A percentile compares a stretch with the other conserved stretches of the same genome.
These are phyloP conservation scores for Nothophaeocryptopus gaeumannii DNA, from an alignment of 2,329 filamentous ascomycete genomes.

Conservation along the genomic window DNA sequence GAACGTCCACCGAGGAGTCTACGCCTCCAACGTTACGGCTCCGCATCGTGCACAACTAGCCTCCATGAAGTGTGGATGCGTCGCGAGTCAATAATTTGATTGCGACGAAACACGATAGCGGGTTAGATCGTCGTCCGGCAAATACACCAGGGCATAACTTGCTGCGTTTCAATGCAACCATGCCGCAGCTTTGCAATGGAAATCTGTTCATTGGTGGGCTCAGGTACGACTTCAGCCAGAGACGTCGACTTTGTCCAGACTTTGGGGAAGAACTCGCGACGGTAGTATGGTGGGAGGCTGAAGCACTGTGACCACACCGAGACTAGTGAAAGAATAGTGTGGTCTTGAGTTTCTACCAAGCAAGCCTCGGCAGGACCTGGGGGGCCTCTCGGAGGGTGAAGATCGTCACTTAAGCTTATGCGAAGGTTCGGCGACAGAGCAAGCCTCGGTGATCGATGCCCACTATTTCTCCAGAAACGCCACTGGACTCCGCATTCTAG, in stretches of 20 bases:
- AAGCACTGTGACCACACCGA: constrained; percentile 10
- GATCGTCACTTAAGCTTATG: constrained; percentile 16
- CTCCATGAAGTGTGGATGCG: constrained; percentile 1
- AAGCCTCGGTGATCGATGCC: constrained; percentile 12
- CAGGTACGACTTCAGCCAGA: neutral
- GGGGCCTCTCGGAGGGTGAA: neutral
- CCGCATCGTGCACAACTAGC: too few species aligned
- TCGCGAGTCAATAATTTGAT: constrained; percentile 1
- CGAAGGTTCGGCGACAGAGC: constrained; percentile 4
- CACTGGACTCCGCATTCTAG: constrained; percentile 2
- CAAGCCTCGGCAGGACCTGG: constrained; percentile 7
- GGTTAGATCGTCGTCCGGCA: constrained; percentile 1
- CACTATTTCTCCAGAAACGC: neutral
- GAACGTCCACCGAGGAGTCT: too few species aligned
- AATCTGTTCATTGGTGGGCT: neutral
- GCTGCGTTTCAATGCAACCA: constrained; percentile 1
- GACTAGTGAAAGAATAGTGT: neutral
- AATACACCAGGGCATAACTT: constrained; percentile 4
- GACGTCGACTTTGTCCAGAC: neutral
- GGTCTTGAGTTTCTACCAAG: neutral
- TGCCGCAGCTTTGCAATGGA: constrained; percentile 3
- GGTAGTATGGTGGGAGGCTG: constrained; percentile 38
- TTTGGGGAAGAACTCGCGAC: constrained; percentile 38
- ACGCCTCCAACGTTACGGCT: too few species aligned
- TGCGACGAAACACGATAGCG: neutral